These are phyloP conservation scores for Leccinum uliginosum DNA, from an alignment of 768 basidiomycete genomes.

Conservation along the genomic window DNA sequence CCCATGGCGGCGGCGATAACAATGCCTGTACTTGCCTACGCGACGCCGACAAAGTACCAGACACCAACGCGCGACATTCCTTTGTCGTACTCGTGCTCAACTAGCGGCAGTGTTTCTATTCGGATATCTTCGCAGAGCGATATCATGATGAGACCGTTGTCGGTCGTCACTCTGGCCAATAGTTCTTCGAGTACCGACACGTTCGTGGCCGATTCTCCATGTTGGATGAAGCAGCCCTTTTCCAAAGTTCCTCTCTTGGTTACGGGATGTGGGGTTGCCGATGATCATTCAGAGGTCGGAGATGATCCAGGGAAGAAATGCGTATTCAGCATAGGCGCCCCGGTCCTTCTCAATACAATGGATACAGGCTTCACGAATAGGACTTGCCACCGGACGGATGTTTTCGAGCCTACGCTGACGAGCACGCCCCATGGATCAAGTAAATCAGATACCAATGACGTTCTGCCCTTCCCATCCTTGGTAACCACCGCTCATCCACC, in stretches of 20 bases:
- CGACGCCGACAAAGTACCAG: conserved; percentile 7
- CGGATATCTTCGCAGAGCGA: conserved; percentile 1
- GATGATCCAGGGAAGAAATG: background rate
- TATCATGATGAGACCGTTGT: conserved; percentile 4
- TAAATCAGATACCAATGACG: background rate
- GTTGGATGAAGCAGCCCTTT: conserved; percentile 4
- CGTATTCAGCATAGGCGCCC: background rate
- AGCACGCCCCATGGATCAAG: conserved; percentile 14
- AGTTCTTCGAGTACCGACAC: conserved; percentile 18
- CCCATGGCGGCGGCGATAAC: background rate
- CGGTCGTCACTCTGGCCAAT: conserved; percentile 6
- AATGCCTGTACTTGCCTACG: background rate
- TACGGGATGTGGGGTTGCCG: background rate
- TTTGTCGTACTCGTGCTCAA: background rate
- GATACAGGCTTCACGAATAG: background rate
- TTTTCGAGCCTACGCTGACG: conserved; percentile 13
- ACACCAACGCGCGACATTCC: background rate
- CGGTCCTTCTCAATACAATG: background rate
- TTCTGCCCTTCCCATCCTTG: background rate
- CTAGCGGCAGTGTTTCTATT: conserved; percentile 8
- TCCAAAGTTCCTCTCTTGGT: conserved; percentile 8
- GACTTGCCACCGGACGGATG: background rate
- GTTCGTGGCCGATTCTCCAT: conserved; percentile 22
- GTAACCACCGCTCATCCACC: background rate
- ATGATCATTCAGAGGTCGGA: background rate